Evolutionary conservation across 768 basidiomycete species (phyloP), one percentile per base, ranked within the genome.

Genomic region (Sporobolomyces phaffii): DNA sequence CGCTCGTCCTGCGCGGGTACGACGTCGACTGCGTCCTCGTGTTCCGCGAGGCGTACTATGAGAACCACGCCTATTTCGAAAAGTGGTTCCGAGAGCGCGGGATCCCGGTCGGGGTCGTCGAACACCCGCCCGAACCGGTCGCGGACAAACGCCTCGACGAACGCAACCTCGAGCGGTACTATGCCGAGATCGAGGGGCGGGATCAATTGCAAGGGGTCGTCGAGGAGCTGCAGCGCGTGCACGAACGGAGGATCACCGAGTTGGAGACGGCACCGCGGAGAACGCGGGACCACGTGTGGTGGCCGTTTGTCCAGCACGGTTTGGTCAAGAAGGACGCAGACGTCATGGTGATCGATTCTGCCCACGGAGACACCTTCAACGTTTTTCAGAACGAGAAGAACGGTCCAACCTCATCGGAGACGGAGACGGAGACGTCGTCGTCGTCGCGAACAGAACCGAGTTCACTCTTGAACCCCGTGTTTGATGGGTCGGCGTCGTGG

Each of bases 401-500:
- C 75, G n/a, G n/a, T n/a, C 34, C 76, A 6, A 36, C 72, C 26
- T 34, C 54, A 4, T 26, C 43, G 10, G 40, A 33, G 1, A 0
- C n/a, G n/a, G n/a, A n/a, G n/a, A n/a, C n/a, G n/a, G n/a, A n/a
- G n/a, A n/a, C n/a, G n/a, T 3, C 58, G 9, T 14, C 43, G 7
- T 8, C 64, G 10, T 22, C 57, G 0, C 40, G 31, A 50, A 28
- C 34, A 54, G 31, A 51, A 47, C 50, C 56, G 18, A 7, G 49
- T 38, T 29, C 67, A n/a, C 64, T 78, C 13, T 34, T 75, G 2
- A 62, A 75, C 58, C 82, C 85, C 8, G 85, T 89, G 70, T 84
- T 91, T 70, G 93, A 97, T 74, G 87, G 89, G 6, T 96, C 93
- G 0, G 94, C 93, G 1, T 94, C 91, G 15, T 97, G 94, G 94